Evolutionary conservation across 495 filamentous ascomycete species (phyloP).

Genomic region (Penicillium salamii): DNA sequence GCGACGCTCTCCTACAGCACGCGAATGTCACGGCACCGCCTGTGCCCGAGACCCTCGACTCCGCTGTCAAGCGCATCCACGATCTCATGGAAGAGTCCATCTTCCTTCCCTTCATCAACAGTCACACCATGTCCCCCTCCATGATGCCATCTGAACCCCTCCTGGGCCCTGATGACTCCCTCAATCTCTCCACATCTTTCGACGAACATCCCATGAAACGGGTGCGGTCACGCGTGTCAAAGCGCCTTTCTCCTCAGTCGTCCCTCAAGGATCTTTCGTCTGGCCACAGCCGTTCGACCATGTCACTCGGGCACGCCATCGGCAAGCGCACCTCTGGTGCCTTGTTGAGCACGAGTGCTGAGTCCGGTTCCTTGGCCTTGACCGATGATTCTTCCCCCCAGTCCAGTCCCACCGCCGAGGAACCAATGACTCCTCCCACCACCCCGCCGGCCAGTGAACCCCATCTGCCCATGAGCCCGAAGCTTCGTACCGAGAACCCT

Average conservation of each 20-base stretch:
- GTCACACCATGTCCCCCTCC: constrained; percentile 30
- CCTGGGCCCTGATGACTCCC: constrained; percentile 29
- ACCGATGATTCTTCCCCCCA: constrained; percentile 50
- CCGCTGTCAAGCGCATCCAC: constrained; percentile 88
- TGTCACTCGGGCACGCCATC: constrained; percentile 33
- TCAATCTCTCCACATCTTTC: constrained; percentile 31
- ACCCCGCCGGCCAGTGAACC: constrained; percentile 71
- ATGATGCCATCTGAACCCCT: constrained; percentile 32
- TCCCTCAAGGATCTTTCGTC: constrained; percentile 39
- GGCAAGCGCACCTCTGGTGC: constrained; percentile 39
- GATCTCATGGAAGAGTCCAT: constrained; percentile 98
- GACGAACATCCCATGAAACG: constrained; percentile 34
- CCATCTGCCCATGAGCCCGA: constrained; percentile 50
- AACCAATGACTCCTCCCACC: constrained; percentile 86
- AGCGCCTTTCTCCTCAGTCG: constrained; percentile 43
- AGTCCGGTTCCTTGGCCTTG: constrained; percentile 34
- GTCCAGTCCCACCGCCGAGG: constrained; percentile 47
- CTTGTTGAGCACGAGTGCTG: constrained; percentile 34
- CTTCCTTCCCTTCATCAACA: constrained; percentile 45
- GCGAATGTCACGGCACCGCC: constrained; percentile 64
- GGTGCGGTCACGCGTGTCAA: constrained; percentile 31
- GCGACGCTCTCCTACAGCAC: constrained; percentile 72
- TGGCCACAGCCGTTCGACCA: constrained; percentile 28
- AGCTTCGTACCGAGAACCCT: constrained; percentile 53
- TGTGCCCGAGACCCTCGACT: constrained; percentile 70